Percentiles rank a stretch among this genome's conserved stretches.
Evolutionary conservation across 2,329 filamentous ascomycete genomes (phyloP).

Genomic region (Calonectria pteridis): DNA sequence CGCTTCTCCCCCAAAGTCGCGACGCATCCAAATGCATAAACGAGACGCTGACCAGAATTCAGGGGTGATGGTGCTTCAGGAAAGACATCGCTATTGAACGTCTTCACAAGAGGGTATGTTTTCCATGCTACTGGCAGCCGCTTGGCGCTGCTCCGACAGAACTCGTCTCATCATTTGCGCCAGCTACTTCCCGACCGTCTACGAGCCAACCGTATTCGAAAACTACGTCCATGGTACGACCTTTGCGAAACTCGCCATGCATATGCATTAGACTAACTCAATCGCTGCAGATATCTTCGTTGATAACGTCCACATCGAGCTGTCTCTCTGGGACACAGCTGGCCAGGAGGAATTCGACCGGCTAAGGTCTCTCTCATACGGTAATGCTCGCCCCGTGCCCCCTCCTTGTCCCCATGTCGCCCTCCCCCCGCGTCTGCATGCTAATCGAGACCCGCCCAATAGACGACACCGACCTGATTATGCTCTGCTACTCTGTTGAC

Average conservation of each 20-base stretch:
- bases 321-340: slow-evolving; percentile 98
- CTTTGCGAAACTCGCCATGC: not conserved
- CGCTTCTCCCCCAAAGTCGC: not conserved
- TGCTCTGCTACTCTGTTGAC: slow-evolving; percentile 99
- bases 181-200: slow-evolving; percentile 97
- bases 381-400: slow-evolving; percentile 53
- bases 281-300: slow-evolving; percentile 89
- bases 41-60: slow-evolving; percentile 31
- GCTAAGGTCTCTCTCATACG: slow-evolving; percentile 93
- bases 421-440: not conserved
- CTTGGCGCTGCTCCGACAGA: not conserved
- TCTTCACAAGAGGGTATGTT: slow-evolving; percentile 94
- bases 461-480: slow-evolving; percentile 95
- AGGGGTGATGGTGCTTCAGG: slow-evolving; percentile 97
- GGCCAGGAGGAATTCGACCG: slow-evolving; percentile 99
- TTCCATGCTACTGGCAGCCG: not conserved
- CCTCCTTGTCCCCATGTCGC: not conserved
- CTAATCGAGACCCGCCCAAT: slow-evolving; percentile 12
- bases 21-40: slow-evolving; percentile 1
- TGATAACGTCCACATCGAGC: slow-evolving; percentile 95
- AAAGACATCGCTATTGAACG: slow-evolving; percentile 96
- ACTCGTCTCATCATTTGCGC: slow-evolving; percentile 30
- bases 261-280: slow-evolving; percentile 19
- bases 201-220: slow-evolving; percentile 98
- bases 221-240: slow-evolving; percentile 95